phyloP scores from a whole-genome alignment of 2,329 filamentous ascomycete species.

The Pseudopyrenochaeta lycopersici region DNA sequence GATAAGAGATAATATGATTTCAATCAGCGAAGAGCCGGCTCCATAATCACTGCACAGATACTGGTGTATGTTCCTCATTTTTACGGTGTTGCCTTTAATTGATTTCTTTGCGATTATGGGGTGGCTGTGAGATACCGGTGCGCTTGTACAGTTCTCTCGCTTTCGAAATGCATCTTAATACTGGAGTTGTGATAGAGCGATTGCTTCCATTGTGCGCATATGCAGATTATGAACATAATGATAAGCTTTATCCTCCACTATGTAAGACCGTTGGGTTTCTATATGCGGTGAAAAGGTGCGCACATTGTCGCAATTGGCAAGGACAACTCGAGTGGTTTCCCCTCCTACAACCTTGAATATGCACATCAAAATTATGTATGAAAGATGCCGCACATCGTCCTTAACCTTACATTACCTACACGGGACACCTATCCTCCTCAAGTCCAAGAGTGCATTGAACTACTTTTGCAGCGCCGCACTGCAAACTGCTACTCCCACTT shows the following conservation, averaged over 20 bases:
- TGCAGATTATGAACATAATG: too few species aligned
- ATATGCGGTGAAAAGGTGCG: too few species aligned
- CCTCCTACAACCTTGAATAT: too few species aligned
- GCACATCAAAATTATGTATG: too few species aligned
- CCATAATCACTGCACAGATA: slow-evolving; percentile 15
- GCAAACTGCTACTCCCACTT: slow-evolving; percentile 27
- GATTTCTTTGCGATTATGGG: slow-evolving; percentile 28
- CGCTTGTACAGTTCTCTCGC: slow-evolving; percentile 31
- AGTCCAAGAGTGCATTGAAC: too few species aligned
- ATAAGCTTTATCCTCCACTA: too few species aligned
- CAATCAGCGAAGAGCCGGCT: slow-evolving; percentile 11
- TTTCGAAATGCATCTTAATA: slow-evolving; percentile 22
- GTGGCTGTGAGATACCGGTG: slow-evolving; percentile 20
- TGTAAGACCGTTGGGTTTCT: too few species aligned
- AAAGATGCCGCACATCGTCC: too few species aligned
- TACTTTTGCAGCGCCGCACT: neutral
- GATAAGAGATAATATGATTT: slow-evolving; percentile 22
- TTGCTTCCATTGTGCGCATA: neutral
- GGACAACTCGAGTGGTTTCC: too few species aligned
- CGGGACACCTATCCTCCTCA: too few species aligned
- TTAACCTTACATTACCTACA: too few species aligned
- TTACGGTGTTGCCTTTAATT: slow-evolving; percentile 12
- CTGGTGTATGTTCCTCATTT: slow-evolving; percentile 19
- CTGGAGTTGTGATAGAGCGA: slow-evolving; percentile 18
- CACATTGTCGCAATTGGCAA: too few species aligned